phyloP scores from a whole-genome alignment of 164 flowering plant genomes.

The Dillenia turbinata region DNA sequence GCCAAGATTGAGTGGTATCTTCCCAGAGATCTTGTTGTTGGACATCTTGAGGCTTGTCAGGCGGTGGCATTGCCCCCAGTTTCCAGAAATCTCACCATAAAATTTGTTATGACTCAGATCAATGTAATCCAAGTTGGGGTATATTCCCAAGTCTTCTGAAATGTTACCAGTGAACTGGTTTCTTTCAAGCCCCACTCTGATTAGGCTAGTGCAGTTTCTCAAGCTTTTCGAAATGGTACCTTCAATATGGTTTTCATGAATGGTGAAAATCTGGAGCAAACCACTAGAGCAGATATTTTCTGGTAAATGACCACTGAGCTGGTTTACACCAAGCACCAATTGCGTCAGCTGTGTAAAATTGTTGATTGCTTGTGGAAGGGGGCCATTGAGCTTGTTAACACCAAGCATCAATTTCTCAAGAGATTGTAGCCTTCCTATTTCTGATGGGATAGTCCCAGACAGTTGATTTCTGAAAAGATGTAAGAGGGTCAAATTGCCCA shows the following conservation, averaged over 20 bases:
- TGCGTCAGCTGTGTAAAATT: neutral
- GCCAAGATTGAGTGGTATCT: neutral
- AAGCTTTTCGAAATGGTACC: neutral
- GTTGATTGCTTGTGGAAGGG: neutral
- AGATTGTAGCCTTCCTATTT: too few species aligned
- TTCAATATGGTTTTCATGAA: neutral
- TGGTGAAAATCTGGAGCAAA: neutral
- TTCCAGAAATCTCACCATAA: neutral
- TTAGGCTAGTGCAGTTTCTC: conserved; percentile 2
- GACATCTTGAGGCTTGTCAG: conserved; percentile 1
- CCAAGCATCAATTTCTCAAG: too few species aligned
- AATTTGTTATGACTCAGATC: conserved; percentile 1
- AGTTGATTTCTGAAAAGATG: too few species aligned
- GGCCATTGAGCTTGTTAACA: neutral
- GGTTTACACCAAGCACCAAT: neutral
- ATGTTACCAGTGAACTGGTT: neutral
- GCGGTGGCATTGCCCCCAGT: neutral
- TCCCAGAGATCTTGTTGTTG: neutral
- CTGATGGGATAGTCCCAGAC: too few species aligned
- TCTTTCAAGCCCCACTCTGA: conserved; percentile 4
- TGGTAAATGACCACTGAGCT: neutral
- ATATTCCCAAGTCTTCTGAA: neutral
- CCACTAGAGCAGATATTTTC: neutral
- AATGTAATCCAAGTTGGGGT: neutral
- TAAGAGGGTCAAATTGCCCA: neutral